Evolutionary conservation across 139 green algal species (phyloP), one percentile per base, ranked within the genome.

Genomic region (Asterochloris sp.): DNA sequence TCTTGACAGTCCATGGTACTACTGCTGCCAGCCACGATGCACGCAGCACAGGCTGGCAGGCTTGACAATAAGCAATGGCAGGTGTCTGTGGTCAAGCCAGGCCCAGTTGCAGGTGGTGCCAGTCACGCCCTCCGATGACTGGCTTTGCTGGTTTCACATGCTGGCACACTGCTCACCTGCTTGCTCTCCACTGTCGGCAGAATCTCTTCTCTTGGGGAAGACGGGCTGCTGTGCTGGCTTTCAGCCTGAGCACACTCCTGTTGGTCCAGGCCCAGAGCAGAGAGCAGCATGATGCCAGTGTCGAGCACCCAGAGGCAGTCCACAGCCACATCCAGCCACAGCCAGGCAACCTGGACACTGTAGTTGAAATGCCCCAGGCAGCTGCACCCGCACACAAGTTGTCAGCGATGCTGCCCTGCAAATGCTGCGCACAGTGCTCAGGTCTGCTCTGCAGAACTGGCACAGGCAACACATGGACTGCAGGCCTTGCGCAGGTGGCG

Each of bases 211-310:
- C 38, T 54, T 54, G 6, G 38, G 6, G 38, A 54, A 69, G 60
- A 60, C 60, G 68, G 47, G 54, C 54, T n/a, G 76, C 47, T 62
- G 67, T 61, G 61, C 76, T 80, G 76, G 76, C 76, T n/a, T 60
- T 21, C 11, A 80, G 60, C 21, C 24, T 62, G 23, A 69, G 67
- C 13, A 62, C 76, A 13, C 28, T 77, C 67, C 38, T 77, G 68
- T 76, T 60, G 54, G 78, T 83, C 64, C 73, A 83, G 67, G 19
- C 14, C 26, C 14, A 77, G 63, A 29, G 78, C 78, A 19, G 83
- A 78, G n/a, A 86, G 60, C 78, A 86, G 28, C 71, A 79, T 78
- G 19, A 86, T 17, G 21, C 74, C 54, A 10, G 84, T 83, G 83
- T 86, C 83, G 19, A 74, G 15, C 12, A 81, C 16, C 26, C 79